Percentiles rank a stretch among this genome's conserved stretches.
Evolutionary conservation across 495 filamentous ascomycete species (phyloP).

Genomic region (Aspergillus carlsbadensis): DNA sequence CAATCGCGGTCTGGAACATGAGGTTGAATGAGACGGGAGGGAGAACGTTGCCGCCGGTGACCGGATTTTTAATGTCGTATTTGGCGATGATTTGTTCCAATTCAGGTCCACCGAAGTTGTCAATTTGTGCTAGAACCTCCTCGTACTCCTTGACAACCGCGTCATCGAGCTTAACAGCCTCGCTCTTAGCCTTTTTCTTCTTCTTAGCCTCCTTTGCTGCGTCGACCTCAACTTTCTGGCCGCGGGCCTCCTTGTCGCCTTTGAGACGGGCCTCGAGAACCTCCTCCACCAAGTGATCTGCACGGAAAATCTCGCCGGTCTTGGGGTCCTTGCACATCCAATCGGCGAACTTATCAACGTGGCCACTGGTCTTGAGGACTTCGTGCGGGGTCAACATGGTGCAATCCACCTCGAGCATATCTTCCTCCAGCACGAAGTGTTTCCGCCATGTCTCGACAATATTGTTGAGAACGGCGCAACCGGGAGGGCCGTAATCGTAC

Average conservation of each 20-base stretch:
- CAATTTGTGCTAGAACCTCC: conserved; percentile 67
- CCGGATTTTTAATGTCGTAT: conserved; percentile 65
- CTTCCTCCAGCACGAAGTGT: conserved; percentile 85
- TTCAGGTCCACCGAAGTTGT: conserved; percentile 67
- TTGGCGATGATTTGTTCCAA: conserved; percentile 62
- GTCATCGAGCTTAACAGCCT: conserved; percentile 64
- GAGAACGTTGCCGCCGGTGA: conserved; percentile 56
- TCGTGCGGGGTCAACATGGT: conserved; percentile 83
- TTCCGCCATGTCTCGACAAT: conserved; percentile 92
- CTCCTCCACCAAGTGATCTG: conserved; percentile 94
- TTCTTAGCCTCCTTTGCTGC: conserved; percentile 62
- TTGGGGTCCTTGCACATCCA: conserved; percentile 99
- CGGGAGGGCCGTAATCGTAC: conserved; percentile 83
- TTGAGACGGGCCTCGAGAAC: conserved; percentile 81
- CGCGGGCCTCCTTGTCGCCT: conserved; percentile 75
- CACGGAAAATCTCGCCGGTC: conserved; percentile 92
- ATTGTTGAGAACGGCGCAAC: conserved; percentile 76
- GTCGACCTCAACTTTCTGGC: conserved; percentile 67
- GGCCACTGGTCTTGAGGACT: conserved; percentile 92
- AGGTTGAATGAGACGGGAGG: conserved; percentile 70
- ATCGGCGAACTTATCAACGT: conserved; percentile 97
- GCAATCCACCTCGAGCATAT: conserved; percentile 89
- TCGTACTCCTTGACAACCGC: conserved; percentile 65
- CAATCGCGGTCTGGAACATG: conserved; percentile 73
- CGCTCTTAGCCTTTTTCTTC: conserved; percentile 61